phyloP scores from a whole-genome alignment of 805 yeast genomes.

The Millerozyma miso region DNA sequence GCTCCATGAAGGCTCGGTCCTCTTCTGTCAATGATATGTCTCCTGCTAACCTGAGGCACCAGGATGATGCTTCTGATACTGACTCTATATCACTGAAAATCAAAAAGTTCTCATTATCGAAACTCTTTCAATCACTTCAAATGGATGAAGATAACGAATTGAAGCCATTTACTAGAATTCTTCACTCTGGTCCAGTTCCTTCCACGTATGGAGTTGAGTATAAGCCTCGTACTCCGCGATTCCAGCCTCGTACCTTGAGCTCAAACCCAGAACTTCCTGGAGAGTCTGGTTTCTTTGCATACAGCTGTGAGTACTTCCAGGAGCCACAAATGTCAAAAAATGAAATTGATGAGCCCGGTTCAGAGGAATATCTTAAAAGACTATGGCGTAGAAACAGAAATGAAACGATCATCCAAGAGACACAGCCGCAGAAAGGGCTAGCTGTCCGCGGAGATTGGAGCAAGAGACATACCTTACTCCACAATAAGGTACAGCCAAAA shows the following conservation, averaged over 20 bases:
- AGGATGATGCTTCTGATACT: conserved; percentile 16
- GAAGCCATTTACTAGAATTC: conserved; percentile 32
- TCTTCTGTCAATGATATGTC: conserved; percentile 20
- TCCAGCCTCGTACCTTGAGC: conserved; percentile 32
- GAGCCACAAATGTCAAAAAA: conserved; percentile 89
- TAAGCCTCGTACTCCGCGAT: conserved; percentile 57
- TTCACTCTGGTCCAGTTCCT: conserved; percentile 33
- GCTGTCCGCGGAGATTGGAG: conserved; percentile 88
- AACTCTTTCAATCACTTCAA: conserved; percentile 34
- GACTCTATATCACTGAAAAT: conserved; percentile 32
- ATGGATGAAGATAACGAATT: conserved; percentile 39
- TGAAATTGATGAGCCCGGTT: conserved; percentile 89
- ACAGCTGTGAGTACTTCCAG: conserved; percentile 86
- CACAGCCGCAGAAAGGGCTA: conserved; percentile 84
- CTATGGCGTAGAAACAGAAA: conserved; percentile 89
- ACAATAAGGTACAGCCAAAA: conserved; percentile 78
- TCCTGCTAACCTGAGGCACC: background rate
- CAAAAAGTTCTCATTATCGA: conserved; percentile 29
- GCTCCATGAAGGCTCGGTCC: conserved; percentile 24
- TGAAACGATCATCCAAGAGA: conserved; percentile 78
- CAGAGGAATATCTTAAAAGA: conserved; percentile 74
- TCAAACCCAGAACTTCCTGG: conserved; percentile 46
- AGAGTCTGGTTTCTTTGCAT: conserved; percentile 63
- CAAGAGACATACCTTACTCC: conserved; percentile 50
- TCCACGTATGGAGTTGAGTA: conserved; percentile 41